phyloP scores from a whole-genome alignment of 768 basidiomycete species.

The Mycena maculata region DNA sequence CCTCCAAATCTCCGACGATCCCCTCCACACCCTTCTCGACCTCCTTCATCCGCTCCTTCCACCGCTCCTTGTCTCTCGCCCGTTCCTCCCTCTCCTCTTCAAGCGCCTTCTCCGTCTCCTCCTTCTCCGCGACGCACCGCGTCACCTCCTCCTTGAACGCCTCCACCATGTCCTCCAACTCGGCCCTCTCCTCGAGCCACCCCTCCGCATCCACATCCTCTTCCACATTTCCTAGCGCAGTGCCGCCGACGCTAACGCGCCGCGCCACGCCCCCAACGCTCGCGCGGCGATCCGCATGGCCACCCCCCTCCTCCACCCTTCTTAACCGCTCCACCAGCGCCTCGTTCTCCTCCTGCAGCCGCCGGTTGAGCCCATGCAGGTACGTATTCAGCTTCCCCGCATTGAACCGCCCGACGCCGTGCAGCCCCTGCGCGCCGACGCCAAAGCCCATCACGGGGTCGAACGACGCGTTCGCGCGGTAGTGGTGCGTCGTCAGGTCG shows the following conservation, averaged over 20 bases:
- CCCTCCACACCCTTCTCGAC: constrained; percentile 77
- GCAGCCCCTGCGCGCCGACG: constrained; percentile 63
- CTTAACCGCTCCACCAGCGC: constrained; percentile 65
- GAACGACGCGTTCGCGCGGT: constrained; percentile 86
- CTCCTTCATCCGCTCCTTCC: constrained; percentile 77
- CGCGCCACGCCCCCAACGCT: constrained; percentile 54
- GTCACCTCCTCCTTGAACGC: constrained; percentile 61
- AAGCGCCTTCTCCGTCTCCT: constrained; percentile 57
- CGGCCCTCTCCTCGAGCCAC: constrained; percentile 79
- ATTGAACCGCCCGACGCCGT: constrained; percentile 84
- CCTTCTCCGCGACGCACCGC: constrained; percentile 59
- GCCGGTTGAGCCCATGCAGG: constrained; percentile 84
- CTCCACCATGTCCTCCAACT: constrained; percentile 63
- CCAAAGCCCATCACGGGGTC: constrained; percentile 86
- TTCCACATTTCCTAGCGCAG: constrained; percentile 66
- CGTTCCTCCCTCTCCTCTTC: constrained; percentile 68
- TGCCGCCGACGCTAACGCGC: constrained; percentile 65
- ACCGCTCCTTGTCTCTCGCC: constrained; percentile 74
- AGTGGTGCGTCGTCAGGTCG: constrained; percentile 81
- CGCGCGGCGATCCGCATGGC: constrained; percentile 46
- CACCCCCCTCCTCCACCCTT: constrained; percentile 63
- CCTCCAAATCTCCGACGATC: constrained; percentile 75
- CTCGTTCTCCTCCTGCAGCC: constrained; percentile 89
- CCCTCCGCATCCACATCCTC: constrained; percentile 74
- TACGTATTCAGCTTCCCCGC: constrained; percentile 88